Evolutionary conservation across 2,329 filamentous ascomycete species (phyloP), one percentile per base, ranked within the genome.

Genomic region (Aspergillus persii): DNA sequence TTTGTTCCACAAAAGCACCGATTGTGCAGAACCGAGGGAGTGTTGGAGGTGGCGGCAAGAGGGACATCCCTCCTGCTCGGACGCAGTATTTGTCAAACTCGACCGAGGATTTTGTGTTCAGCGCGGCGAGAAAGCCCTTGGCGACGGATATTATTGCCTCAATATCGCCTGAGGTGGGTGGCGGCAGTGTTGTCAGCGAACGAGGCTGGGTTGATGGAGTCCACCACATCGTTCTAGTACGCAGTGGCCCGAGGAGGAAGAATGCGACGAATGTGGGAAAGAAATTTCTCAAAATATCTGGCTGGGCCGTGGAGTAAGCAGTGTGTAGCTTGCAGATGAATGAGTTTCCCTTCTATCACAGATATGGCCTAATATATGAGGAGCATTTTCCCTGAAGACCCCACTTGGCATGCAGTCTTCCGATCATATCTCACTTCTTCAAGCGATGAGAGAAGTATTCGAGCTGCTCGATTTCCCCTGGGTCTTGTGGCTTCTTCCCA

Each of bases 81-180:
- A 74, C 63, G 53, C 71, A 75, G 61, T 73, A 67, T 51, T 71
- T 73, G 41, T 74, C 72, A 48, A 75, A 73, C 8, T 72, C 71
- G 12, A 56, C 56, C 15, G 69, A 58, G 12, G 67, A 73, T 46
- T 74, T 75, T 4, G 65, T 63, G n/a, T 60, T 68, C 18, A 74
- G 54, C 12, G 72, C 71, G 4, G 67, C 36, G 12, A 75, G 63
- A 53, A 75, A 74, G 8, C 71, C 68, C 8, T 69, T 65, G 12
- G 64, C 65, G 23, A 68, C 66, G 7, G 68, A 53, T 53, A 74
- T 64, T 31, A 75, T 72, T 23, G 67, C 58, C 46, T 66, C 57
- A 50, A 57, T 54, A 30, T 70, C 68, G 27, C 59, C 30, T 15
- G 58, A 57, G 26, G 51, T 33, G 31, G 59, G 49, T 18, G 51